Percentiles rank a stretch among this genome's conserved stretches.
Evolutionary conservation across 805 yeast genomes (phyloP).

Genomic region (Yueomyces sinensis): DNA sequence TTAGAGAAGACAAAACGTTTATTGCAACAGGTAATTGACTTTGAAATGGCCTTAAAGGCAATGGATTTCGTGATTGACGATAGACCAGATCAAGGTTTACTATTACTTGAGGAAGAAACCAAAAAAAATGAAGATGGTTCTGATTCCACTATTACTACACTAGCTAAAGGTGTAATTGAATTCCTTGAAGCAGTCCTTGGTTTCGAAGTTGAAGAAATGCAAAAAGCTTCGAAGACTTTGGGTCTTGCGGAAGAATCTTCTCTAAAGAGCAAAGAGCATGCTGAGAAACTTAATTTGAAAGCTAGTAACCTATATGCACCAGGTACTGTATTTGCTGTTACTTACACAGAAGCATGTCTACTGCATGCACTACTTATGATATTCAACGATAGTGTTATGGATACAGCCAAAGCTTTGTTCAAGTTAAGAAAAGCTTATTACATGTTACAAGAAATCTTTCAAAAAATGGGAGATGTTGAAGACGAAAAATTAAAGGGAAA

Average conservation of each 20-base stretch:
- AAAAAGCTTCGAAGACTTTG: constrained; percentile 60
- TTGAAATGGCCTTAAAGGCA: constrained; percentile 71
- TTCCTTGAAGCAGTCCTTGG: constrained; percentile 90
- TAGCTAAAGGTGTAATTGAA: constrained; percentile 83
- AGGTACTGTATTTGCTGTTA: constrained; percentile 87
- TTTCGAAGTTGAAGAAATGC: constrained; percentile 82
- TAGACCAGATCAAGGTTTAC: constrained; percentile 54
- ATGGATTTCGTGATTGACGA: constrained; percentile 89
- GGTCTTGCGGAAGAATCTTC: constrained; percentile 62
- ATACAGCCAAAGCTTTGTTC: constrained; percentile 78
- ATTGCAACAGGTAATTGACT: constrained; percentile 30
- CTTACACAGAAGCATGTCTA: constrained; percentile 77
- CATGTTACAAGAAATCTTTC: constrained; percentile 65
- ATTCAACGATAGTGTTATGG: constrained; percentile 75
- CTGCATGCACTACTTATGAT: constrained; percentile 80
- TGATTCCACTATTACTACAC: constrained; percentile 42
- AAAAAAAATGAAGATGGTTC: constrained; percentile 25
- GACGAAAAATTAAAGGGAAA: too few relatives aligned
- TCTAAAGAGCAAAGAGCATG: constrained; percentile 44
- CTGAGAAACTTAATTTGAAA: constrained; percentile 41
- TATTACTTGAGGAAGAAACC: constrained; percentile 25
- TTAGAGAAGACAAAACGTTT: constrained; percentile 24
- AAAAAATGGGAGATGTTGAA: constrained; percentile 30
- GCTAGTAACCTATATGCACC: constrained; percentile 75
- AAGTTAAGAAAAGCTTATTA: constrained; percentile 84